phyloP scores from a whole-genome alignment of 768 basidiomycete genomes.

The Lentinula boryana region DNA sequence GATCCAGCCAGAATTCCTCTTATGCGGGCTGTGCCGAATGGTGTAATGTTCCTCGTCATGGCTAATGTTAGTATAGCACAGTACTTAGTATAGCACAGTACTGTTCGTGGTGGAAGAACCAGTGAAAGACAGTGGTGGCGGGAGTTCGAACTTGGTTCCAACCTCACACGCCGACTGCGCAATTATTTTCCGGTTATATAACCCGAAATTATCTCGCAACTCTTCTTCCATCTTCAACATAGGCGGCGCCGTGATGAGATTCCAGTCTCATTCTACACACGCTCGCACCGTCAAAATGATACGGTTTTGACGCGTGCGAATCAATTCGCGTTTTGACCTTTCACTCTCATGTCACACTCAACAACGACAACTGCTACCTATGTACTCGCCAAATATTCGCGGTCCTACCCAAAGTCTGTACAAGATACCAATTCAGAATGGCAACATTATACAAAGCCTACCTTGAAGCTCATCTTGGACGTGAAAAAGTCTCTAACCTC shows the following conservation, averaged over 20 bases:
- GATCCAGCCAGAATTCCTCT: too few relatives aligned
- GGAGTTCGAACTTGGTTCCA: neutral
- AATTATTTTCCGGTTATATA: neutral
- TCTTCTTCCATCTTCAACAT: too few relatives aligned
- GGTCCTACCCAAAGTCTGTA: conserved; percentile 41
- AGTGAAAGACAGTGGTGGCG: neutral
- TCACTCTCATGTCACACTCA: conserved; percentile 29
- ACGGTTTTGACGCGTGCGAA: too few relatives aligned
- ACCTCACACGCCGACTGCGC: neutral
- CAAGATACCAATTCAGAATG: conserved; percentile 42
- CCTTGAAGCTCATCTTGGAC: conserved; percentile 58
- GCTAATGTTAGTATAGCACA: too few relatives aligned
- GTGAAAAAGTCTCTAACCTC: conserved; percentile 40
- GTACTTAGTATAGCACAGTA: neutral
- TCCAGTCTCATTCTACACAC: too few relatives aligned
- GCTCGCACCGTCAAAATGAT: too few relatives aligned
- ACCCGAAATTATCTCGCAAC: neutral
- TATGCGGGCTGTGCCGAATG: too few relatives aligned
- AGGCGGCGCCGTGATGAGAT: too few relatives aligned
- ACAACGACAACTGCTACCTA: conserved; percentile 57
- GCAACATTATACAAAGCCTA: conserved; percentile 75
- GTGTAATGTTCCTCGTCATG: too few relatives aligned
- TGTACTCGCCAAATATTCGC: conserved; percentile 58
- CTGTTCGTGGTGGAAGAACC: neutral
- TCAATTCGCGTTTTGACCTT: neutral